These are phyloP conservation scores for Apiospora hydei DNA, from an alignment of 2,329 filamentous ascomycete genomes.

Conservation along the genomic window DNA sequence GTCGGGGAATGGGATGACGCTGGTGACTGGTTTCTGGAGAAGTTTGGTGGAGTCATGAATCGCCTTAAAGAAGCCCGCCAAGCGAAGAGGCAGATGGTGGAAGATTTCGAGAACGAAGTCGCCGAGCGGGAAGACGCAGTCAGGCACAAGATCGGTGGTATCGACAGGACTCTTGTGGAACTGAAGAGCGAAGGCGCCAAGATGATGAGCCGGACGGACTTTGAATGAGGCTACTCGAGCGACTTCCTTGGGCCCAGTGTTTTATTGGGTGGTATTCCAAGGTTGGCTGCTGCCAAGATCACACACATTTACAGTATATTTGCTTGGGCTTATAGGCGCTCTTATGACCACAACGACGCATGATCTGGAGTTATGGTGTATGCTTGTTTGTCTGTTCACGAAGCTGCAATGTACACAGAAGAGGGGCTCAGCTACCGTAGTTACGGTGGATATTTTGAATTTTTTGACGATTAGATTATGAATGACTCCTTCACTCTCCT, in stretches of 20 bases:
- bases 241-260: not conserved
- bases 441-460: not conserved
- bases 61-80: conserved; percentile 56
- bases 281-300: not conserved
- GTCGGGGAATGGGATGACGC: conserved; percentile 65
- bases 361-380: conserved; percentile 26
- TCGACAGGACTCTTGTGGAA: conserved; percentile 61
- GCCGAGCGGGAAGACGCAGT: conserved; percentile 61
- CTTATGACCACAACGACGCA: conserved; percentile 24
- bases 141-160: conserved; percentile 58
- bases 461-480: conserved; percentile 49
- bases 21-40: conserved; percentile 66
- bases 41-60: conserved; percentile 58
- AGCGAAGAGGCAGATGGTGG: conserved; percentile 57
- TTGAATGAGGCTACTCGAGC: conserved; percentile 23
- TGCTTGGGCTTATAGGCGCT: conserved; percentile 7
- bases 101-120: conserved; percentile 63
- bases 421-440: conserved; percentile 5
- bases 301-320: conserved; percentile 8
- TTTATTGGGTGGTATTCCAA: not conserved
- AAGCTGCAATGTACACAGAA: conserved; percentile 12
- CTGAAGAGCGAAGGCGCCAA: conserved; percentile 64
- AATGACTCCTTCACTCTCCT: conserved; percentile 65
- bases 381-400: not conserved
- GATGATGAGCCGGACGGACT: conserved; percentile 50